A percentile compares a stretch with the other conserved stretches of the same genome.
Evolutionary conservation across 441 rosid genomes (phyloP).

Genomic region (Capsella rubella): DNA sequence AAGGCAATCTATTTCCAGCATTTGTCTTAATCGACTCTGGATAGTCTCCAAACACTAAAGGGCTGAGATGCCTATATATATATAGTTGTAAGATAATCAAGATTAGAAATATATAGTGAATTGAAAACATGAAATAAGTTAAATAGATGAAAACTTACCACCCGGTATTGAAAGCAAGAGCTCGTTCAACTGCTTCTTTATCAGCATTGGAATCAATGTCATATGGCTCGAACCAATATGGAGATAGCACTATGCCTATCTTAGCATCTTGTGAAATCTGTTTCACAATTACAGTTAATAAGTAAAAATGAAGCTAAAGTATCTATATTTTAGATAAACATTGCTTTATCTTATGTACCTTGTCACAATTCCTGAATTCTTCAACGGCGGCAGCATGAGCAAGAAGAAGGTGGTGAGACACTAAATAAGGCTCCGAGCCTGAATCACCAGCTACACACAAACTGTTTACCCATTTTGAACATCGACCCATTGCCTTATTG

Average conservation of each 20-base stretch:
- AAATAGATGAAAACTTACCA: not conserved
- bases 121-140: not conserved
- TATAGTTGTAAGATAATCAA: not conserved
- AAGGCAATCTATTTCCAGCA: not conserved
- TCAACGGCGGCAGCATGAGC: not conserved
- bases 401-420: not conserved
- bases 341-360: not conserved
- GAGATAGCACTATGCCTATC: constrained; percentile 1
- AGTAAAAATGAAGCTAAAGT: not conserved
- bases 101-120: not conserved
- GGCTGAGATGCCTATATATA: not conserved
- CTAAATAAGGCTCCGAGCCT: not conserved
- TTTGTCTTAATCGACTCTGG: not conserved
- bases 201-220: not conserved
- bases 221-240: not conserved
- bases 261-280: not conserved
- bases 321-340: not conserved
- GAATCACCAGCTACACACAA: not conserved
- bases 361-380: constrained; percentile 2
- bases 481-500: not conserved
- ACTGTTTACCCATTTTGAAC: not conserved
- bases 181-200: constrained; percentile 4
- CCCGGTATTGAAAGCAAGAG: not conserved
- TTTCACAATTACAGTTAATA: not conserved
- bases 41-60: not conserved